Conservation (phyloP, 441 rosid species). For the Bruguiera hainesii region DNA sequence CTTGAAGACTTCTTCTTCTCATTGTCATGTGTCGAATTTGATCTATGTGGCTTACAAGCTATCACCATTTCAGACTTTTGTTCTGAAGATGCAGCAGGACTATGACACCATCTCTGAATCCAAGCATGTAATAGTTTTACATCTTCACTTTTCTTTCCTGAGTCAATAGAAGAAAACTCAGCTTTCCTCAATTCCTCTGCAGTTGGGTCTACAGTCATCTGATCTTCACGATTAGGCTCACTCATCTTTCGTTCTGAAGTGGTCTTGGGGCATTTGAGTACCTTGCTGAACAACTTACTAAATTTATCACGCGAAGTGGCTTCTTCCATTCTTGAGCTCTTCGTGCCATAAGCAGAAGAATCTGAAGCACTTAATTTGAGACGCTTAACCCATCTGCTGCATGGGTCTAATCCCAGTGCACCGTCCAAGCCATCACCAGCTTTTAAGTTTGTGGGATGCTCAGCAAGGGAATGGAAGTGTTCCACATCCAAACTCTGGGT, state of each 20-base stretch:
- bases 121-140: slow-evolving; percentile 49
- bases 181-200: slow-evolving; percentile 25
- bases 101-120: slow-evolving; percentile 77
- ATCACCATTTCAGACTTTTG: slow-evolving; percentile 28
- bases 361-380: slow-evolving; percentile 47
- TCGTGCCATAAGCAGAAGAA: slow-evolving; percentile 41
- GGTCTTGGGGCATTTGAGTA: slow-evolving; percentile 28
- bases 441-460: slow-evolving; percentile 35
- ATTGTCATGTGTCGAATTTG: slow-evolving; percentile 31
- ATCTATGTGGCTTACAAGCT: slow-evolving; percentile 35
- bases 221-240: slow-evolving; percentile 31
- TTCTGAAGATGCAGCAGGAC: slow-evolving; percentile 17
- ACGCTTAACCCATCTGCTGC: slow-evolving; percentile 84
- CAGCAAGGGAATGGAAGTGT: slow-evolving; percentile 37
- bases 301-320: slow-evolving; percentile 39
- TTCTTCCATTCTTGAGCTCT: slow-evolving; percentile 41
- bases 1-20: slow-evolving; percentile 70
- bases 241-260: slow-evolving; percentile 33
- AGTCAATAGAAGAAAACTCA: slow-evolving; percentile 25
- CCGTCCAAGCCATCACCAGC: slow-evolving; percentile 24
- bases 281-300: slow-evolving; percentile 32
- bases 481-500: slow-evolving; percentile 74
- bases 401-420: slow-evolving; percentile 36
- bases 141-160: slow-evolving; percentile 32
- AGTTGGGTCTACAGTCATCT: slow-evolving; percentile 18